Evolutionary conservation across 768 basidiomycete species (phyloP).

Genomic region (Boletales sp.): DNA sequence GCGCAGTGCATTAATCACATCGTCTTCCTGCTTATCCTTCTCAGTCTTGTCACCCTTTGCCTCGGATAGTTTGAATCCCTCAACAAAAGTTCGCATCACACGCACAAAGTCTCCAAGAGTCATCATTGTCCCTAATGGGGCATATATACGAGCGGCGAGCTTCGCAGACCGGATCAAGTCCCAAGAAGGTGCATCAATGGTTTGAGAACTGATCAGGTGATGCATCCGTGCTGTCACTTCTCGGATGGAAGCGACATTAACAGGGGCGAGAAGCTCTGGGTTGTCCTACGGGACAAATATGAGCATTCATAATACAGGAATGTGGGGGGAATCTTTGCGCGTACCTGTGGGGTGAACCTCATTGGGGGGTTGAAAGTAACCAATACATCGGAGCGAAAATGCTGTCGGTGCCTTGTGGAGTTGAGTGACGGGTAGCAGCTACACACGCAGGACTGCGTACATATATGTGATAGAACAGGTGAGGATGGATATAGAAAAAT

Average conservation of each 20-base stretch:
- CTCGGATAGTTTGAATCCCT: constrained; percentile 58
- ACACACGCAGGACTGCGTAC: constrained; percentile 32
- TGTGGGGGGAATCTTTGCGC: not conserved
- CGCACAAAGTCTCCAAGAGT: constrained; percentile 81
- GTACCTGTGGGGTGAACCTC: constrained; percentile 59
- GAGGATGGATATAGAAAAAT: constrained; percentile 69
- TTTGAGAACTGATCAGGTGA: constrained; percentile 68
- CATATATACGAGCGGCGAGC: constrained; percentile 76
- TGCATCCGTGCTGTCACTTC: constrained; percentile 59
- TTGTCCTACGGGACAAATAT: constrained; percentile 44
- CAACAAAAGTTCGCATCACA: constrained; percentile 69
- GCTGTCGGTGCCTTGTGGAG: constrained; percentile 66
- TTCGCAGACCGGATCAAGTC: constrained; percentile 70
- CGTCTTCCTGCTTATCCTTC: constrained; percentile 22
- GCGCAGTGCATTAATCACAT: constrained; percentile 35
- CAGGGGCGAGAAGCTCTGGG: constrained; percentile 67
- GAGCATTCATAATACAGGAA: not conserved
- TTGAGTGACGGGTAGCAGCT: not conserved
- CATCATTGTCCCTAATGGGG: constrained; percentile 84
- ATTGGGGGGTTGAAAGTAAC: constrained; percentile 77
- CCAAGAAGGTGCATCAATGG: constrained; percentile 85
- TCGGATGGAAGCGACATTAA: constrained; percentile 59
- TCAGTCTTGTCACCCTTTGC: constrained; percentile 22
- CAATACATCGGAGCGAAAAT: constrained; percentile 85
- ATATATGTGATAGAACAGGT: constrained; percentile 85